These are phyloP conservation scores for Lepiota brunneoincarnata DNA, from an alignment of 768 basidiomycete species.

Conservation along the genomic window DNA sequence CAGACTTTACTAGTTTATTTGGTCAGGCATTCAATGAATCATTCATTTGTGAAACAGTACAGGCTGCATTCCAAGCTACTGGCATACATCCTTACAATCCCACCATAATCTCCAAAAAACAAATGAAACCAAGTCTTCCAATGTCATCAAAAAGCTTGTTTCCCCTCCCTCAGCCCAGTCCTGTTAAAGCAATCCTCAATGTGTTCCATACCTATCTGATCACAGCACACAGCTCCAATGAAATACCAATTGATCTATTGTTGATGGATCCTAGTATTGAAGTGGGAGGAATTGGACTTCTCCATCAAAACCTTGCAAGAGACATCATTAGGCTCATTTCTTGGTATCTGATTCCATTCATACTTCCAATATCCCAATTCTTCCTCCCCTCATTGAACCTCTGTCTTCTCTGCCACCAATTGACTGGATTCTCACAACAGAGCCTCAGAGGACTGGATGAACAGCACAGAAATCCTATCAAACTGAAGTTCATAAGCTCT, in stretches of 20 bases:
- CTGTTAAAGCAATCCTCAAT: constrained; percentile 5
- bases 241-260: not conserved
- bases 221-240: not conserved
- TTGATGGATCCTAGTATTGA: not conserved
- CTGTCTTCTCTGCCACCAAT: not conserved
- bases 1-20: constrained; percentile 35
- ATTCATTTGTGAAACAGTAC: constrained; percentile 30
- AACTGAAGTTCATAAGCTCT: constrained; percentile 6
- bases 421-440: constrained; percentile 2
- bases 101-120: constrained; percentile 25
- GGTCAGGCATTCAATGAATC: constrained; percentile 26
- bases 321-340: constrained; percentile 19
- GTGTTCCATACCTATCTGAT: not conserved
- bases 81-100: constrained; percentile 37
- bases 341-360: constrained; percentile 16
- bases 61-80: constrained; percentile 34
- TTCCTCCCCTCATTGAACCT: constrained; percentile 12
- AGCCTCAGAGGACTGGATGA: not conserved
- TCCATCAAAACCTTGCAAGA: constrained; percentile 17
- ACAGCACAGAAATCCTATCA: not conserved
- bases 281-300: not conserved
- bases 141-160: constrained; percentile 20
- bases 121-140: constrained; percentile 33
- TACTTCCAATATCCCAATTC: constrained; percentile 9
- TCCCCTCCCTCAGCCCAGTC: constrained; percentile 12